These are phyloP conservation scores for Aureobasidium lini DNA, from an alignment of 2,329 filamentous ascomycete genomes.

Conservation along the genomic window DNA sequence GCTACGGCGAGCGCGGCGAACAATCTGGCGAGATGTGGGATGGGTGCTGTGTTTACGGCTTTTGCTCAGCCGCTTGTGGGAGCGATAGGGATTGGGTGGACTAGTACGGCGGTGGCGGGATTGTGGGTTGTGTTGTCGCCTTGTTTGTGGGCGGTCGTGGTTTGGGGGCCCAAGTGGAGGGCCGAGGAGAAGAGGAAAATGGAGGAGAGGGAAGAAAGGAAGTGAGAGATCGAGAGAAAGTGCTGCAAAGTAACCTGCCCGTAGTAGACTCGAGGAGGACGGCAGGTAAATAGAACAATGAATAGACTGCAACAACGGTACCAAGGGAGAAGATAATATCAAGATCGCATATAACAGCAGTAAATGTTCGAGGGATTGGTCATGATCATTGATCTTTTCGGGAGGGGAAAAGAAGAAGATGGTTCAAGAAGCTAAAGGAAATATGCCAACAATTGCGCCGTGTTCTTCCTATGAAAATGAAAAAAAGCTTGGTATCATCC, in stretches of 20 bases:
- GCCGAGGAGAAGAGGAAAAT: conserved; percentile 27
- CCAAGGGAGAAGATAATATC: too few relatives aligned
- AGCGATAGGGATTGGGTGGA: conserved; percentile 37
- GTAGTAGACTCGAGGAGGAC: too few relatives aligned
- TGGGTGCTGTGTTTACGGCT: conserved; percentile 31
- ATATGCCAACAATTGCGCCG: conserved; percentile 10
- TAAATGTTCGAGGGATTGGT: too few relatives aligned
- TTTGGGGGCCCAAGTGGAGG: conserved; percentile 37
- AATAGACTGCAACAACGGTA: too few relatives aligned
- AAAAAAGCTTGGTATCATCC: conserved; percentile 9
- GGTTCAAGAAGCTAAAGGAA: conserved; percentile 6
- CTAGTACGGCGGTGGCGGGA: conserved; percentile 38
- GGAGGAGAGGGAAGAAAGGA: conserved; percentile 19
- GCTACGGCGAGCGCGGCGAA: conserved; percentile 34
- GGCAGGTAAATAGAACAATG: too few relatives aligned
- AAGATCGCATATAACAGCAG: too few relatives aligned
- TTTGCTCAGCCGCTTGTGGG: conserved; percentile 34
- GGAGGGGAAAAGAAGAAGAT: neutral
- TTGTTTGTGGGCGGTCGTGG: conserved; percentile 33
- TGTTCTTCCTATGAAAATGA: conserved; percentile 10
- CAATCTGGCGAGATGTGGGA: conserved; percentile 28
- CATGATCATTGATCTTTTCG: too few relatives aligned
- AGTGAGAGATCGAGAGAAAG: neutral
- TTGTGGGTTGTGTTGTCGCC: conserved; percentile 33
- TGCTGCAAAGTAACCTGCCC: too few relatives aligned